Conservation (phyloP, 495 filamentous ascomycete genomes). For the Aspergillus leporis region DNA sequence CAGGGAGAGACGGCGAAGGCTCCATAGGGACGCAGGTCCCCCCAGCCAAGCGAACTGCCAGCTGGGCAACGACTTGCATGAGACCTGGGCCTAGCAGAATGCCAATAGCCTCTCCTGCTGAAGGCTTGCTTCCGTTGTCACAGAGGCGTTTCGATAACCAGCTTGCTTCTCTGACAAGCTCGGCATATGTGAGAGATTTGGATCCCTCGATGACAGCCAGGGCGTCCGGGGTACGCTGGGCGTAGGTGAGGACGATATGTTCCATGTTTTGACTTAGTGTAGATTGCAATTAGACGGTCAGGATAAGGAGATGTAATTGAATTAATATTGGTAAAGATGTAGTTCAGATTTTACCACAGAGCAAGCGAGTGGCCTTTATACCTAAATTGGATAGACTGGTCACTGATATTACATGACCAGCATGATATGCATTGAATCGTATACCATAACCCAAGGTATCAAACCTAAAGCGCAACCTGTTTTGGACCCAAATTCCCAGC, state of each 20-base stretch:
- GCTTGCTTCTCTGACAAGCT: conserved; percentile 3
- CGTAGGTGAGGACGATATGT: conserved; percentile 3
- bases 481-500: too few relatives aligned
- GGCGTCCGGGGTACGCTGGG: background rate
- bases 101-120: background rate
- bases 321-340: too few relatives aligned
- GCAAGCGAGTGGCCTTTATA: too few relatives aligned
- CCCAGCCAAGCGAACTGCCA: conserved; percentile 9
- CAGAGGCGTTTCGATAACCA: background rate
- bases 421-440: too few relatives aligned
- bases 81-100: conserved; percentile 3
- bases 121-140: background rate
- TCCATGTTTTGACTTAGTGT: conserved; percentile 1
- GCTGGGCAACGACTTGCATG: conserved; percentile 2
- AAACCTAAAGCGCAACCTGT: too few relatives aligned
- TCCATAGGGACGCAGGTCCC: conserved; percentile 12
- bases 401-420: too few relatives aligned
- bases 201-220: conserved; percentile 2
- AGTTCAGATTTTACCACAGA: too few relatives aligned
- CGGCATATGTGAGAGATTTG: conserved; percentile 11
- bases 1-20: conserved; percentile 8
- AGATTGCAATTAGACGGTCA: background rate
- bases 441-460: too few relatives aligned
- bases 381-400: too few relatives aligned
- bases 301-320: too few relatives aligned